Evolutionary conservation across 805 yeast species (phyloP).

Genomic region (Dipodascus albidus): DNA sequence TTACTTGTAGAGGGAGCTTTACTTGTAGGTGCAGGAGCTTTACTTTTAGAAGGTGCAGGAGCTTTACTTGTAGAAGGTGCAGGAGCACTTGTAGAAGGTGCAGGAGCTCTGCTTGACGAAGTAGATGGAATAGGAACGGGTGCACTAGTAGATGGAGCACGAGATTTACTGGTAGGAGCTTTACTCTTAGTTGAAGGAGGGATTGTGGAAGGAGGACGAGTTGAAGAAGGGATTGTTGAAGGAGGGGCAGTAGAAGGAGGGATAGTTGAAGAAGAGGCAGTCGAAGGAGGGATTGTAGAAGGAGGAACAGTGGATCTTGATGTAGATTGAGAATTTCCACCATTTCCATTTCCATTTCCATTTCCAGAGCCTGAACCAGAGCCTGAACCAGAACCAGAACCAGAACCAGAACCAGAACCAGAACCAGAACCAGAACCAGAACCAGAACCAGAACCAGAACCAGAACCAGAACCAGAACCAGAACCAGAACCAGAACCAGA

Average conservation of each 20-base stretch:
- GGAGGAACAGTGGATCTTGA: neutral
- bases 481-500: neutral
- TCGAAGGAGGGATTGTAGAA: neutral
- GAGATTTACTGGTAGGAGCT: neutral
- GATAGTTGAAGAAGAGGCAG: neutral
- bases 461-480: neutral
- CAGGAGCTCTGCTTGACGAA: too few species aligned
- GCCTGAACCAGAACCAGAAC: neutral
- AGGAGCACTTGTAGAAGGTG: neutral
- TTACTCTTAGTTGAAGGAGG: neutral
- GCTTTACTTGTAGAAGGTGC: neutral
- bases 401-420: neutral
- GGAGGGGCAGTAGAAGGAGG: neutral
- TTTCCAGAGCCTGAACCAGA: too few species aligned
- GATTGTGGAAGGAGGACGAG: neutral
- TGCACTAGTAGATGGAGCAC: neutral
- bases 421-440: neutral
- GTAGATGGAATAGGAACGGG: neutral
- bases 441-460: neutral
- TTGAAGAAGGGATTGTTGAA: neutral
- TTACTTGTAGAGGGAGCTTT: neutral
- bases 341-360: neutral
- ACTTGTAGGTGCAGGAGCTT: too few species aligned
- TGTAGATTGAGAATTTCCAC: neutral
- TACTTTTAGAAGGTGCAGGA: conserved; percentile 1